Conservation (phyloP, 2,329 filamentous ascomycete genomes). For the Xylariaceae sp. region DNA sequence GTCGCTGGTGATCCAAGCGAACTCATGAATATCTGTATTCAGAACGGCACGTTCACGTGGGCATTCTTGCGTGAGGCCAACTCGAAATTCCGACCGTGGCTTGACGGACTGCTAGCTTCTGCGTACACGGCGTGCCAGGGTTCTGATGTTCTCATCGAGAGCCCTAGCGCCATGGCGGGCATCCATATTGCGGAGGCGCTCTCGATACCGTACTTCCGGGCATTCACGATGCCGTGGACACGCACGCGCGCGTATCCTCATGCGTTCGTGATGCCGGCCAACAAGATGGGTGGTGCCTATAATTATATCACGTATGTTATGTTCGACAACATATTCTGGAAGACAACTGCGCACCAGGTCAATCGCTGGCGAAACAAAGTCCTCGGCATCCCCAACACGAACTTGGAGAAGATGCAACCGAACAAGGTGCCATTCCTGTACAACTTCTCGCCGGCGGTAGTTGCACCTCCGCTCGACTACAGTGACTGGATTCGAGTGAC, state of each 20-base stretch:
- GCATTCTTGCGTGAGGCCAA: conserved; percentile 86
- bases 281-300: conserved; percentile 91
- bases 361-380: conserved; percentile 86
- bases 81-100: conserved; percentile 85
- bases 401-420: conserved; percentile 82
- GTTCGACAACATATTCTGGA: conserved; percentile 97
- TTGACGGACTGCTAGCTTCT: conserved; percentile 78
- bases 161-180: conserved; percentile 92
- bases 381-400: conserved; percentile 74
- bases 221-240: conserved; percentile 99
- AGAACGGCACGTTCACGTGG: conserved; percentile 94
- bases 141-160: conserved; percentile 87
- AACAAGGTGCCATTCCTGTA: conserved; percentile 99
- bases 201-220: conserved; percentile 89
- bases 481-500: conserved; percentile 97
- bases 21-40: conserved; percentile 91
- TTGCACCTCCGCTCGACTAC: conserved; percentile 90
- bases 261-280: conserved; percentile 86
- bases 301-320: conserved; percentile 94
- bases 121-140: conserved; percentile 81
- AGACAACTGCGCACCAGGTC: conserved; percentile 81
- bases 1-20: conserved; percentile 90
- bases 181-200: conserved; percentile 96
- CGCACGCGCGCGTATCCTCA: conserved; percentile 92
- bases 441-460: conserved; percentile 91